Base-by-base conservation (phyloP, 1,284 basidiomycete species). In the Rhodotorula mucilaginosa region DNA sequence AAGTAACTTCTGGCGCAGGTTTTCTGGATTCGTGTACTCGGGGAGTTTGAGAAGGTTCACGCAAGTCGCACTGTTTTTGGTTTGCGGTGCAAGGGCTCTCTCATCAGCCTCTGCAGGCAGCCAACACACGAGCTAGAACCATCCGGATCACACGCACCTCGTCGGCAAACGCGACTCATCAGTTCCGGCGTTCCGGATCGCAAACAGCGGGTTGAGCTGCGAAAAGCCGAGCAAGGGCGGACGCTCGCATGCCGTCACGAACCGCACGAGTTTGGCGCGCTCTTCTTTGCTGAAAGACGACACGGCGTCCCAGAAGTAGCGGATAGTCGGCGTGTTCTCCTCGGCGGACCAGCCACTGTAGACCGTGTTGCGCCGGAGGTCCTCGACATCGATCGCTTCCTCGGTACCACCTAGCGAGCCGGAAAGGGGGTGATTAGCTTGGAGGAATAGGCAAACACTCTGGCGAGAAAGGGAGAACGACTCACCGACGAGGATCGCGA, bases 181-280 rank as follows among this genome's bases (percentile, higher is more conserved):
- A 1, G 78, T 78, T 2, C 90, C 90, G 16, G 89, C 86, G 73
- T 90, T 90, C 12, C 91, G 86, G 66, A 97, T 93, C 1, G 88
- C 88, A 77, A 97, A 96, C 67, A 88, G 86, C 0, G 94, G 94
- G 26, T 88, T 85, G 5, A 97, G 85, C 78, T 94, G 90, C 74
- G 88, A 89, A 84, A 97, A 97, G 0, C 94, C 89, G 78, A 78
- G 91, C 87, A 97, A 82, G 0, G 94, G 94, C 0, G 94, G 93
- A 18, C 93, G 85, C 74, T 91, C 90, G 78, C 93, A 96, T 72
- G 90, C 91, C 13, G 94, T 97, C 23, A 92, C 94, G 78, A 97
- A 97, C 8, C 91, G 86, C 65, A 97, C 81, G 69, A 97, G 83
- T 2, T 87, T 89, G 44, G 87, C 83, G 57, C 89, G 85, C 70